Percentiles rank a stretch among this genome's conserved stretches.
These are phyloP conservation scores for Dryas integrifolia DNA, from an alignment of 331 rosid genomes.

Conservation along the genomic window DNA sequence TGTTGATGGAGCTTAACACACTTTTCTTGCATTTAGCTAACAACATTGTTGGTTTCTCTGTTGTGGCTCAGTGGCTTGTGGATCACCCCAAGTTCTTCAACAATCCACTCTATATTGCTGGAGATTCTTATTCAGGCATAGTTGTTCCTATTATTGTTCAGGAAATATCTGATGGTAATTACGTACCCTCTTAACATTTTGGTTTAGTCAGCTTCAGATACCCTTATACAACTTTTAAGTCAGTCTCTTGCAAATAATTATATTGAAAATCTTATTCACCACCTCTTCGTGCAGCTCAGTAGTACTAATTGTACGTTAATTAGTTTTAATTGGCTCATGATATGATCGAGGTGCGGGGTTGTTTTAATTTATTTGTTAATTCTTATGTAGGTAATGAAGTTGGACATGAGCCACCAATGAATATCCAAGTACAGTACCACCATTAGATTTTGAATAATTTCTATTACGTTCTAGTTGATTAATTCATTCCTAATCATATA, in stretches of 20 bases:
- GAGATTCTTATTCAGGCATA: constrained; percentile 23
- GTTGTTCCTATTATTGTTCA: constrained; percentile 6
- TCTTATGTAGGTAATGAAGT: constrained; percentile 12
- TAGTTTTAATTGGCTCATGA: no score
- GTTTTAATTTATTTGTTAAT: neutral
- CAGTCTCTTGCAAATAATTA: neutral
- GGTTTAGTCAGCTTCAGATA: neutral
- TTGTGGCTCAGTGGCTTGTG: constrained; percentile 21
- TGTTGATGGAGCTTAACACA: neutral
- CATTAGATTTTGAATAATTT: neutral
- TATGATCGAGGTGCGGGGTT: no score
- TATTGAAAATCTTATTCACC: no score
- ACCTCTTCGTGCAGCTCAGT: neutral
- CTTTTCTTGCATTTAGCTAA: neutral
- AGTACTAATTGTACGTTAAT: no score
- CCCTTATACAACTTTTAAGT: neutral
- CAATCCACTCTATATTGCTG: constrained; percentile 11
- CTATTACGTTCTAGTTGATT: neutral
- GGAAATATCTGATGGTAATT: constrained; percentile 13
- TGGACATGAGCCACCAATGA: constrained; percentile 6
- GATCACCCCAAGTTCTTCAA: constrained; percentile 17
- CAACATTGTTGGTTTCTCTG: neutral
- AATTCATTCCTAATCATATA: neutral
- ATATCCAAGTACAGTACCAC: constrained; percentile 12
- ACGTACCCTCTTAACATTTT: neutral